Evolutionary conservation across 495 filamentous ascomycete species (phyloP), one percentile per base, ranked within the genome.

Genomic region (Neurospora terricola): DNA sequence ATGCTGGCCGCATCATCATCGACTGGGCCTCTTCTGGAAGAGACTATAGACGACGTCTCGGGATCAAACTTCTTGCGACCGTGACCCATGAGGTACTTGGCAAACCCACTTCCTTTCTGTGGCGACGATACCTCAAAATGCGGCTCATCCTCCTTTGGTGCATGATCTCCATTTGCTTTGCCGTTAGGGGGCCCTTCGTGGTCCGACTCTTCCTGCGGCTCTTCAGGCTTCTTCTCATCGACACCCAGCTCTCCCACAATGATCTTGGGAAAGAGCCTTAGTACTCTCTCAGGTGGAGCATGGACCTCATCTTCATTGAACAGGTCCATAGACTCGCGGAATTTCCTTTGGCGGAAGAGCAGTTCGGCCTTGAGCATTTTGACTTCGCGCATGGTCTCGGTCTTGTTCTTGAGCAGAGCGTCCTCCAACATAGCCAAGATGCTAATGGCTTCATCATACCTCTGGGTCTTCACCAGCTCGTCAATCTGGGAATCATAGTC

Each of bases 401-500:
- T 86, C 77, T 98, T 99, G 74, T 97, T 90, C 69, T 90, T 88
- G 10, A 99, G 81, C 9, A 98, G 86, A 0, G 94, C 95, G 83
- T 97, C 94, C 81, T 98, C 96, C 5, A 99, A 89, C 89, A 97
- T 93, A 54, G 84, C 86, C 3, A 97, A 82, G 11, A 99, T 81
- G 77, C 93, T 97, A 71, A 98, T 92, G 2, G 96, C 96, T 80
- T 99, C 96, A 76, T 99, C 95, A 62, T 94, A 89, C 76, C 89
- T 89, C 7, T 87, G 91, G 70, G 88, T 90, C 62, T 90, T 87
- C 4, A 97, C 88, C 40, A 99, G 85, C 69, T 96, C 88, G 71
- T 94, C 90, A 38, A 99, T 90, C 77, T 99, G 96, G 0, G 91
- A 89, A 77, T 97, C 93, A 75, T 99, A 99, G 71, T 94, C 92